Conservation (phyloP, 2,329 filamentous ascomycete species). For the Fusarium pseudoanthophilum region DNA sequence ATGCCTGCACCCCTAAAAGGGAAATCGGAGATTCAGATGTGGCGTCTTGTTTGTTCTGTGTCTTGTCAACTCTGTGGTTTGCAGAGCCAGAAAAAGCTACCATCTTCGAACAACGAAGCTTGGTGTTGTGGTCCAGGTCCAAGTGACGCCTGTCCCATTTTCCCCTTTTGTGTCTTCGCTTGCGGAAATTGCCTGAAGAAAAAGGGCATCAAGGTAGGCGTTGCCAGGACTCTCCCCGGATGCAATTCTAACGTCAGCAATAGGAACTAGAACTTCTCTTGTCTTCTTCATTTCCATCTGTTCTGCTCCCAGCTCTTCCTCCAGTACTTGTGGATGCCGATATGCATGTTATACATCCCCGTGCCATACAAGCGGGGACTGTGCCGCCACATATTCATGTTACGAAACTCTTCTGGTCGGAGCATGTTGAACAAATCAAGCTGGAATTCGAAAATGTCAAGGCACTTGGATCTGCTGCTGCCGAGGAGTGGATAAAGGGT, state of each 20-base stretch:
- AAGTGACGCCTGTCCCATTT: constrained; percentile 71
- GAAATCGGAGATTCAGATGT: constrained; percentile 79
- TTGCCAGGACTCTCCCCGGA: constrained; percentile 2
- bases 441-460: constrained; percentile 72
- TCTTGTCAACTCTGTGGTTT: constrained; percentile 76
- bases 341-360: constrained; percentile 68
- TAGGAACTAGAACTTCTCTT: constrained; percentile 78
- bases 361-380: constrained; percentile 63
- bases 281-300: constrained; percentile 67
- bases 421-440: constrained; percentile 71
- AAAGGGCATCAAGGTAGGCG: constrained; percentile 72
- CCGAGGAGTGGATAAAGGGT: constrained; percentile 84
- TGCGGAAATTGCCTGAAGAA: constrained; percentile 74
- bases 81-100: constrained; percentile 34
- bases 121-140: constrained; percentile 72
- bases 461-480: constrained; percentile 72
- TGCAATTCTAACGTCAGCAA: constrained; percentile 31
- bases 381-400: constrained; percentile 61
- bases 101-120: constrained; percentile 49
- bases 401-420: constrained; percentile 73
- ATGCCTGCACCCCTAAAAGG: constrained; percentile 75
- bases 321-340: constrained; percentile 73
- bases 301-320: constrained; percentile 74
- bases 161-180: constrained; percentile 74
- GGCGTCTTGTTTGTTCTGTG: constrained; percentile 71